Percentiles rank a stretch among this genome's conserved stretches.
phyloP scores from a whole-genome alignment of 495 filamentous ascomycete species.

The Penicillium ucsense region DNA sequence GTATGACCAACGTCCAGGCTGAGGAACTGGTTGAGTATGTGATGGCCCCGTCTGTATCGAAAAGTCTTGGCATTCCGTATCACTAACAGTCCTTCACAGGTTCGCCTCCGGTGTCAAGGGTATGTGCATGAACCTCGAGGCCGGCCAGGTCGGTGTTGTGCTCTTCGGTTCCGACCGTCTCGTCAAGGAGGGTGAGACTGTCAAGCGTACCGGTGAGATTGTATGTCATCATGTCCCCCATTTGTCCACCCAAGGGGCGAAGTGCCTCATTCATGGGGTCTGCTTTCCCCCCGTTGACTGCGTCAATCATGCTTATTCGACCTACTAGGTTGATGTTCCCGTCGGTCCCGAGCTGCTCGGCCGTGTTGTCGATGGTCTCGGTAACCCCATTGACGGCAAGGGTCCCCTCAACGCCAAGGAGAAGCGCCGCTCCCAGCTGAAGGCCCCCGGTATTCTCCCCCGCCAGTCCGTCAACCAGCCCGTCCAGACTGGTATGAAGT shows the following conservation, averaged over 20 bases:
- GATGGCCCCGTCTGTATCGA: slow-evolving; percentile 9
- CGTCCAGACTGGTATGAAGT: slow-evolving; percentile 98
- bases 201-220: slow-evolving; percentile 99
- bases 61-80: slow-evolving; percentile 13
- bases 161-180: slow-evolving; percentile 99
- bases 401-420: slow-evolving; percentile 84
- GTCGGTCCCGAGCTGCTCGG: slow-evolving; percentile 88
- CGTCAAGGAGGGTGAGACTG: slow-evolving; percentile 98
- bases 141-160: slow-evolving; percentile 99
- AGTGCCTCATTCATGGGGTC: no score
- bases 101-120: slow-evolving; percentile 99
- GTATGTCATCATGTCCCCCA: slow-evolving; percentile 44
- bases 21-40: slow-evolving; percentile 99
- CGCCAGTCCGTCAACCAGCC: slow-evolving; percentile 95
- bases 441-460: slow-evolving; percentile 97
- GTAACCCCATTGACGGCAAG: slow-evolving; percentile 99
- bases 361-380: slow-evolving; percentile 96
- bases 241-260: background rate
- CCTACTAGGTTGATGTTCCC: slow-evolving; percentile 81
- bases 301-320: slow-evolving; percentile 16
- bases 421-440: slow-evolving; percentile 95
- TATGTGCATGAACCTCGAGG: slow-evolving; percentile 99
- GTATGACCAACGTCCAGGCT: slow-evolving; percentile 99
- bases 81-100: slow-evolving; percentile 46
- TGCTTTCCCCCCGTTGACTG: background rate